Evolutionary conservation across 305 asterid genomes (phyloP), one percentile per base, ranked within the genome.

Genomic region (Solanum chacoense): DNA sequence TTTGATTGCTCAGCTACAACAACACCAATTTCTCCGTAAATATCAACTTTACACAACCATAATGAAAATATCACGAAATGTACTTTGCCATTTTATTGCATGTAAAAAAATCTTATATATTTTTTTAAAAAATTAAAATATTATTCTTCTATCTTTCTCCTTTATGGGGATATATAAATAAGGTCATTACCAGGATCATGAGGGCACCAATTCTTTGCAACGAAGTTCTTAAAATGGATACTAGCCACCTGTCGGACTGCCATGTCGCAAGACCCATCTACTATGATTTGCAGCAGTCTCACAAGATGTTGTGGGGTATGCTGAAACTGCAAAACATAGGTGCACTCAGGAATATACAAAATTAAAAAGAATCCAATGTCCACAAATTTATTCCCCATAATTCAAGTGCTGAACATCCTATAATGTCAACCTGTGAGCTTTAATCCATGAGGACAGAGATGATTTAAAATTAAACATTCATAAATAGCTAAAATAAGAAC

Each of bases 201-300:
- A 12, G 98, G 98, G 24, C 87, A 94, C 99, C 99, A 98, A 88
- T 98, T 93, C 88, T 93, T 98, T n/a, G 93, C 96, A 87, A 95
- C 93, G 87, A 96, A 96, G 90, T 98, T 98, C 93, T 98, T 98
- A 90, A 98, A 98, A 88, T 96, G 94, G 88, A 98, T 98, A 90
- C 99, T 98, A 28, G 99, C 99, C 88, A 95, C 98, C 93, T 98
- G 99, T 80, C 99, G 93, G 42, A 98, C 98, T 8, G 98, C 98
- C 91, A 93, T 89, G 90, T 96, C 99, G 36, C 96, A 92, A 72
- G 91, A 94, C 73, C 91, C 98, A 85, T 95, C 99, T 1, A 98
- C 97, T 69, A 96, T 94, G 85, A 98, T 96, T 95, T 98, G 99
- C 94, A 98, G 90, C 91, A 98, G 93, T 94, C 99, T 98, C 92